Evolutionary conservation across 768 basidiomycete genomes (phyloP), one percentile per base, ranked within the genome.

Genomic region (Boletus tomentosulus): DNA sequence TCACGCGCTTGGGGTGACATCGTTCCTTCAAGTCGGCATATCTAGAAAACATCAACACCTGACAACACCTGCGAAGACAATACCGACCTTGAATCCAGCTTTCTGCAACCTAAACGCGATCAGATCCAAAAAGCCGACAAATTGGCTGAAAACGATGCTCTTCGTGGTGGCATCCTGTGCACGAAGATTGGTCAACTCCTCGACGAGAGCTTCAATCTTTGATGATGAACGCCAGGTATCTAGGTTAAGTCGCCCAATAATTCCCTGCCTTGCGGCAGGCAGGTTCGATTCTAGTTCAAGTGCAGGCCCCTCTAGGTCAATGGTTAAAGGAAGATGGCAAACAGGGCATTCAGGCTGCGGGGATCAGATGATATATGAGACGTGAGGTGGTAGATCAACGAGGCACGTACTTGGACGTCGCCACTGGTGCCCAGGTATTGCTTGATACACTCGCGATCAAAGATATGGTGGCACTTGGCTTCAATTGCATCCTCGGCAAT

Each of bases 1-100:
- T 97, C 93, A 60, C 95, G 81, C 47, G 93, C 94, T 63, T 94
- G 88, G 2, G 96, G 94, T n/a, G 86, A 86, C 95, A 98, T 98
- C 6, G 89, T 90, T 34, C 97, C 97, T 71, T 98, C 93, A 43
- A 98, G 75, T 35, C 97, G 87, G 62, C 95, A 98, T 51, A 96
- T 81, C 90, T 94, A 64, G 6, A 53, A 28, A 48, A 13, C 7
- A 46, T 59, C 41, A 61, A 44, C 31, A 52, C 1, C 30, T 13
- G 33, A 19, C 27, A 22, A 53, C 9, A 3, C 13, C 19, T 27
- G 27, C 6, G 34, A n/a, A 9, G 31, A 45, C 15, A 24, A 48
- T 13, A 74, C 82, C 56, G 56, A 92, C 93, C 64, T 78, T 85
- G 68, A 98, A 98, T 0, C 96, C 97, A 43, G 93, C 90, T 53